phyloP scores from a whole-genome alignment of 192 early-diverging fungal genomes.

The Allomyces macrogynus region DNA sequence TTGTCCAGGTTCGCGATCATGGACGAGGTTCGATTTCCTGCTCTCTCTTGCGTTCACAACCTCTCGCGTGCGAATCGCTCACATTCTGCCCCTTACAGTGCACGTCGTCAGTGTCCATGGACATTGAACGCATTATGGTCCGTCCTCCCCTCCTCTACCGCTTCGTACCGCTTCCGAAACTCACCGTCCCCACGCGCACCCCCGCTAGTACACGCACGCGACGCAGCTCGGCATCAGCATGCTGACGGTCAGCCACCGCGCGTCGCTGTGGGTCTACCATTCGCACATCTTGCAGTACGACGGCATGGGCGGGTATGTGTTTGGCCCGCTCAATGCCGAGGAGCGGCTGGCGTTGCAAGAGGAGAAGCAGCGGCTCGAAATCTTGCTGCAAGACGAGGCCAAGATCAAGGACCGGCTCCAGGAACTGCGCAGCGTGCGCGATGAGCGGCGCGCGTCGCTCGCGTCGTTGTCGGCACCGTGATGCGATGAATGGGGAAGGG shows the following conservation, averaged over 20 bases:
- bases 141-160: no score
- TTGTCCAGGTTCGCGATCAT: constrained; percentile 5
- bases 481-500: no score
- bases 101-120: constrained; percentile 59
- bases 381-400: not conserved
- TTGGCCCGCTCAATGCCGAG: constrained; percentile 73
- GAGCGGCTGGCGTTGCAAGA: constrained; percentile 71
- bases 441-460: not conserved
- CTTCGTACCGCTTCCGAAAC: constrained; percentile 44
- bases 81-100: not conserved
- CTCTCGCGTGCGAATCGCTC: no score
- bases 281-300: constrained; percentile 88
- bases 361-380: constrained; percentile 63
- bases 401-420: not conserved
- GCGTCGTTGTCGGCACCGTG: no score
- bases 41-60: no score
- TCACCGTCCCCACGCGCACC: constrained; percentile 5
- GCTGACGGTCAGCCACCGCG: constrained; percentile 86
- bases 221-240: constrained; percentile 63
- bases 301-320: constrained; percentile 89
- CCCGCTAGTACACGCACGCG: constrained; percentile 20
- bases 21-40: not conserved
- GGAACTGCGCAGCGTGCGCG: not conserved
- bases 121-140: constrained; percentile 73
- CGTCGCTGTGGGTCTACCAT: constrained; percentile 93